Evolutionary conservation across 768 basidiomycete species (phyloP), one percentile per base, ranked within the genome.

Genomic region (Phanerodontia chrysosporium): DNA sequence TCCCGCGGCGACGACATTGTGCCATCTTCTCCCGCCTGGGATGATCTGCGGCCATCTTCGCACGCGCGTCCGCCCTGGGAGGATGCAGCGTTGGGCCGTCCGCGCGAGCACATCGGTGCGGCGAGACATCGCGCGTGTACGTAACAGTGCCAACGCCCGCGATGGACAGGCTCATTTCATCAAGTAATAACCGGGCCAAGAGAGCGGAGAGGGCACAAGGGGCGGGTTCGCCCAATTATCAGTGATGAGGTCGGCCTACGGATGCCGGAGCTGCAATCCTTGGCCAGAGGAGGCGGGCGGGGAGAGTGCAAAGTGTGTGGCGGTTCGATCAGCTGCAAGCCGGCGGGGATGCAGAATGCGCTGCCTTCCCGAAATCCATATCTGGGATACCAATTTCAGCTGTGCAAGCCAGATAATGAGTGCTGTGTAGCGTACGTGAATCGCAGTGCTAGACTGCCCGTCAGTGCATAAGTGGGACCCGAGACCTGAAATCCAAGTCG

Each of bases 21-120:
- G n/a, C n/a, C 51, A 36, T 51, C 51, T 51, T 51, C 51, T 36
- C 51, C 29, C 35, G 14, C 52, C n/a, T 22, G 36, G 21, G 24
- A 35, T 21, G 52, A 53, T 53, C 52, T 53, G 52, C 52, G n/a
- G 39, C 10, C 52, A 53, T 53, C 52, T 53, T 53, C 52, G 32
- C 52, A 53, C 52, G 52, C 35, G 18, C 10, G 52, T 25, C 18
- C 24, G 10, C 21, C 8, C 35, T 13, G 32, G 16, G 32, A 18
- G 52, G 52, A 39, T 39, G 44, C 44, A n/a, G 44, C 44, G 16
- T 45, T n/a, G n/a, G n/a, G n/a, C n/a, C n/a, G n/a, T n/a, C n/a
- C n/a, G n/a, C n/a, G n/a, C n/a, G n/a, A n/a, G n/a, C n/a, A n/a
- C 35, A 35, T 16, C 30, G 30, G 14, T 21, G 51, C 32, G 21